Percentiles rank a stretch among this genome's conserved stretches.
phyloP scores from a whole-genome alignment of 2,329 filamentous ascomycete genomes.

The Rutstroemia sp. region DNA sequence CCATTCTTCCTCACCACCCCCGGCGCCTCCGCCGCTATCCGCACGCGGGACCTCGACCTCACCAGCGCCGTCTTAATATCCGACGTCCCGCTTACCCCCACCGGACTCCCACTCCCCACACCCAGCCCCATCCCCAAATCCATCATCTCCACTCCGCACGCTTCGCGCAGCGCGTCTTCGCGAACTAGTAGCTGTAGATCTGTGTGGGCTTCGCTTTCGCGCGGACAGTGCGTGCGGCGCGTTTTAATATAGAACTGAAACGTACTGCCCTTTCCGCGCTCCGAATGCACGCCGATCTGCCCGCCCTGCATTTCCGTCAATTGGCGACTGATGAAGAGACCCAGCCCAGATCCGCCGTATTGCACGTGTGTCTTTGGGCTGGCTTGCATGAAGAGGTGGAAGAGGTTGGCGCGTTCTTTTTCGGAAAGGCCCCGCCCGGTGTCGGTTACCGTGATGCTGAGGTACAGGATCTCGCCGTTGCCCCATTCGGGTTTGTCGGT shows the following conservation, averaged over 20 bases:
- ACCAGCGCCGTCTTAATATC: too few relatives aligned
- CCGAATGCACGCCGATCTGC: slow-evolving; percentile 67
- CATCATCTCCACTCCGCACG: slow-evolving; percentile 1
- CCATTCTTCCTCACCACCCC: slow-evolving; percentile 31
- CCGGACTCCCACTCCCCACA: too few relatives aligned
- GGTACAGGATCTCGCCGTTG: slow-evolving; percentile 59
- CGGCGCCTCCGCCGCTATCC: neutral
- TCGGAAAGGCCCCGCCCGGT: slow-evolving; percentile 67
- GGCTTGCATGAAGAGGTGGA: slow-evolving; percentile 68
- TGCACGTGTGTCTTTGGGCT: slow-evolving; percentile 74
- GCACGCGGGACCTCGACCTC: too few relatives aligned
- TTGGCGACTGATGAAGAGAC: slow-evolving; percentile 71
- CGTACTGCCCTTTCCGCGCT: slow-evolving; percentile 61
- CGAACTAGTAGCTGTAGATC: neutral
- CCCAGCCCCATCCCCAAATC: neutral
- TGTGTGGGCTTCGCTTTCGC: neutral
- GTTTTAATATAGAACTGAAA: slow-evolving; percentile 67
- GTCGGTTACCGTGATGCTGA: slow-evolving; percentile 68
- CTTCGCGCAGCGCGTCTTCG: slow-evolving; percentile 4
- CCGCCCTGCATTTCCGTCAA: slow-evolving; percentile 75
- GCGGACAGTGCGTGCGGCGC: slow-evolving; percentile 9
- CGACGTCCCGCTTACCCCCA: too few relatives aligned
- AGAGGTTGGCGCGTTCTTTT: slow-evolving; percentile 66
- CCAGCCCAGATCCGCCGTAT: slow-evolving; percentile 73
- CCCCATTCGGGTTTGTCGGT: slow-evolving; percentile 49